Percentiles rank a stretch among this genome's conserved stretches.
Conservation (phyloP, 345 rosid species). For the Excoecaria agallocha region DNA sequence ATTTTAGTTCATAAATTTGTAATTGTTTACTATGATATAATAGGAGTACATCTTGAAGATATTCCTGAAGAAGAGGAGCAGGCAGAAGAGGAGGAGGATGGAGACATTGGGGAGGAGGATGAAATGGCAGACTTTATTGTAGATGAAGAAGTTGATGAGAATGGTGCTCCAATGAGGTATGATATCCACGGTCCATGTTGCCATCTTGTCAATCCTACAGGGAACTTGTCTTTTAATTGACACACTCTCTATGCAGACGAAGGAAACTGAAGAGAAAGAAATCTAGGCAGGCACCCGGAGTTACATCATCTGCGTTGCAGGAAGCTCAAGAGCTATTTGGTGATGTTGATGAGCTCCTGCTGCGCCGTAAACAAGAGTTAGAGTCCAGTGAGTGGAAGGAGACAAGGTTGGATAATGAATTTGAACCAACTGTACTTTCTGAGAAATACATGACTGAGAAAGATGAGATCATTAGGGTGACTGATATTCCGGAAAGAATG, state of each 20-base stretch:
- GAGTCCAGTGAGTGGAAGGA: constrained; percentile 68
- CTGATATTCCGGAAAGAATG: constrained; percentile 91
- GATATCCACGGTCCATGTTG: constrained; percentile 1
- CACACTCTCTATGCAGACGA: constrained; percentile 44
- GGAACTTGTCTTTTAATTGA: background rate
- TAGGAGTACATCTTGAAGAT: constrained; percentile 71
- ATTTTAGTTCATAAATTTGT: background rate
- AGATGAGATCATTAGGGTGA: constrained; percentile 74
- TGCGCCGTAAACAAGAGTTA: constrained; percentile 63
- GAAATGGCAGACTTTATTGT: constrained; percentile 99
- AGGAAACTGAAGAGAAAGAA: constrained; percentile 65
- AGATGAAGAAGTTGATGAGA: constrained; percentile 70
- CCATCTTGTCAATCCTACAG: constrained; percentile 8
- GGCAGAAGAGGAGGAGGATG: constrained; percentile 76
- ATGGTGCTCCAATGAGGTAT: constrained; percentile 66
- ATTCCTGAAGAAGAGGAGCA: constrained; percentile 85
- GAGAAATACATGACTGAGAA: constrained; percentile 97
- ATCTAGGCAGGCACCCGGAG: constrained; percentile 72
- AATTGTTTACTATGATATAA: constrained; percentile 18
- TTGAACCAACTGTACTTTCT: constrained; percentile 81
- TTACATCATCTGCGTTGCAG: constrained; percentile 62
- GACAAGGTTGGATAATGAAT: constrained; percentile 84
- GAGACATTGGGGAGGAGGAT: constrained; percentile 82
- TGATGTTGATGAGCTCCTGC: constrained; percentile 75
- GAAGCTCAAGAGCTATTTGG: constrained; percentile 96